Conservation (phyloP, 257 asterid species). For the Ophiorrhiza pumila region DNA sequence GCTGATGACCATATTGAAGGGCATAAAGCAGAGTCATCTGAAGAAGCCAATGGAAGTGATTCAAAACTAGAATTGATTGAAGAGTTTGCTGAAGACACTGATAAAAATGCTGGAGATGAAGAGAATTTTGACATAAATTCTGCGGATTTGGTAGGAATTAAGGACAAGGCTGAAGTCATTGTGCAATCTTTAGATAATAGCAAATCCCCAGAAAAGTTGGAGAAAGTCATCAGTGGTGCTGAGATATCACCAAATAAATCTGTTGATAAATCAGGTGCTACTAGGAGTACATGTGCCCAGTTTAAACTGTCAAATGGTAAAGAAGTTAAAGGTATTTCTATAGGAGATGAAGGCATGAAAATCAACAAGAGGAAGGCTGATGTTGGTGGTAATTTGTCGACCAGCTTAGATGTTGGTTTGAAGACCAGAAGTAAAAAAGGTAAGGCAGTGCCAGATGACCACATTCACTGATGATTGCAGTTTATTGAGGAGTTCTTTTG, state of each 20-base stretch:
- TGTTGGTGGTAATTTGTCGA: neutral
- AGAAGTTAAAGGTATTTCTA: neutral
- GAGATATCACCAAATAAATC: conserved; percentile 16
- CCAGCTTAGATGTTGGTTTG: conserved; percentile 4
- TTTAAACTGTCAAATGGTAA: neutral
- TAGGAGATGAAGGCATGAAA: neutral
- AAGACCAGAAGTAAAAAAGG: conserved; percentile 8
- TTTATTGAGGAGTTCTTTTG: neutral
- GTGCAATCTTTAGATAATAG: conserved; percentile 12
- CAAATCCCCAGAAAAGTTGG: conserved; percentile 28
- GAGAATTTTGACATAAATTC: conserved; percentile 31
- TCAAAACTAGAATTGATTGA: conserved; percentile 22
- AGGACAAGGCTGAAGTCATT: conserved; percentile 23
- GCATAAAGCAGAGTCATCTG: conserved; percentile 11
- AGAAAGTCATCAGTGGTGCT: conserved; percentile 18
- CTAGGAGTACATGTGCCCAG: neutral
- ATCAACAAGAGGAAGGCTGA: conserved; percentile 10
- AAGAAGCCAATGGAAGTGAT: conserved; percentile 14
- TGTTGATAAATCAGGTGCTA: conserved; percentile 8
- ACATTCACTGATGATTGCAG: neutral
- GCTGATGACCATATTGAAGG: conserved; percentile 33
- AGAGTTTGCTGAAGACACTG: conserved; percentile 28
- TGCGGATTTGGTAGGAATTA: conserved; percentile 26
- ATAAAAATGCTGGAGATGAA: conserved; percentile 33
- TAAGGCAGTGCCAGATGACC: neutral